Conservation (phyloP, 2,329 filamentous ascomycete species). For the Cercospora sojina region DNA sequence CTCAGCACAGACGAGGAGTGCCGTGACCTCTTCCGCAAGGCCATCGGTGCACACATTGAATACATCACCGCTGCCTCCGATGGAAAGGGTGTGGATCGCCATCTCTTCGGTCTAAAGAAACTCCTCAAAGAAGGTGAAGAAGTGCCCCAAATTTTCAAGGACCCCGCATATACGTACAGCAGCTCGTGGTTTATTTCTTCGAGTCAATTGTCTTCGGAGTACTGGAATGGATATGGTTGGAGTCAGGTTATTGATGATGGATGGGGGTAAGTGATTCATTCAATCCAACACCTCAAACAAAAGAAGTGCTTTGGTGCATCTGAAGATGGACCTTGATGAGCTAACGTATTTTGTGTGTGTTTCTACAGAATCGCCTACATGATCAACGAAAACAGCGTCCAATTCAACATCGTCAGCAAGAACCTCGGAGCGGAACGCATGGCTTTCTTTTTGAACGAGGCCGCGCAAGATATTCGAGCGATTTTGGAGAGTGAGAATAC, state of each 20-base stretch:
- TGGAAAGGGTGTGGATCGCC: conserved; percentile 90
- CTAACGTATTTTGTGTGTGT: conserved; percentile 23
- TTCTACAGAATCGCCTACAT: conserved; percentile 78
- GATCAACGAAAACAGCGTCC: conserved; percentile 98
- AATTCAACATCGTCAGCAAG: conserved; percentile 98
- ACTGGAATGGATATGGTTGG: conserved; percentile 99
- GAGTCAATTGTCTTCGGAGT: conserved; percentile 89
- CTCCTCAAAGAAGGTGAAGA: conserved; percentile 77
- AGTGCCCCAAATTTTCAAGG: conserved; percentile 77
- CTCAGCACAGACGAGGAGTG: conserved; percentile 62
- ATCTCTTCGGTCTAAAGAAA: conserved; percentile 97
- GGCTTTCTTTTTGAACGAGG: conserved; percentile 95
- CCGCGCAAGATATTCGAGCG: conserved; percentile 84
- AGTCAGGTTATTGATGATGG: conserved; percentile 94
- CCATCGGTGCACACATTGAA: conserved; percentile 77
- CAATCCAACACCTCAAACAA: not conserved
- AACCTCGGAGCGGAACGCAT: conserved; percentile 84
- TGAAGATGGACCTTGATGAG: no score
- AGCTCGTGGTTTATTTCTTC: conserved; percentile 85
- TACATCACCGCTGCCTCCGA: conserved; percentile 89
- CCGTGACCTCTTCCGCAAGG: conserved; percentile 75
- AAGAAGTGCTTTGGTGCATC: no score
- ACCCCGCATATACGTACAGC: conserved; percentile 82
- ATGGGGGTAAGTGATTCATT: conserved; percentile 61
- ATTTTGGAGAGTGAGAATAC: conserved; percentile 68